Percentiles rank a stretch among this genome's conserved stretches.
Evolutionary conservation across 768 basidiomycete genomes (phyloP).

Genomic region (Trametes sanguinea): DNA sequence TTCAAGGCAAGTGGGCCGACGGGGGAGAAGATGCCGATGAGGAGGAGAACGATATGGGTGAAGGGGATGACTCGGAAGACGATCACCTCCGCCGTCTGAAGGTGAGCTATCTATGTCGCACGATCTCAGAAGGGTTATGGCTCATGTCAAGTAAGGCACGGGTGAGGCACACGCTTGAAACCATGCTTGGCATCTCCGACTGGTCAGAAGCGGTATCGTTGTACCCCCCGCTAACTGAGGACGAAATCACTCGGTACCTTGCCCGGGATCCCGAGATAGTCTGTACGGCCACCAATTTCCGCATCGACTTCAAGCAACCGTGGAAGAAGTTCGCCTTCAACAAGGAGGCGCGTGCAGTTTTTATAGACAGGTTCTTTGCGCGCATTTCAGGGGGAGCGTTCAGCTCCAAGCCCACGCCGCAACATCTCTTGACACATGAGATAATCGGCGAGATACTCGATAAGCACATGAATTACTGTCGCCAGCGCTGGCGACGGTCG

Average conservation of each 20-base stretch:
- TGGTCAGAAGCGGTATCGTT: not conserved
- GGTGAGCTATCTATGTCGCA: not conserved
- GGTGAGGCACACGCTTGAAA: not conserved
- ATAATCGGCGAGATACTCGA: not conserved
- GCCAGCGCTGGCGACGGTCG: not conserved
- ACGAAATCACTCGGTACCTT: not conserved
- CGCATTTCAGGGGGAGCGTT: not conserved
- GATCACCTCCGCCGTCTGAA: not conserved
- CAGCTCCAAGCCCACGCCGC: not conserved
- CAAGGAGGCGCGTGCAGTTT: not conserved
- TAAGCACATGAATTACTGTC: not conserved
- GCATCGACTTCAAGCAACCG: not conserved
- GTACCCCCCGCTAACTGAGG: not conserved
- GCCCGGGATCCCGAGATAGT: not conserved
- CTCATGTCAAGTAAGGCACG: not conserved
- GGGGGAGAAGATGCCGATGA: not conserved
- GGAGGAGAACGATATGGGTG: not conserved
- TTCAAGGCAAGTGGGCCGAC: not conserved
- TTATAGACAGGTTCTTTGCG: not conserved
- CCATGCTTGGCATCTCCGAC: not conserved
- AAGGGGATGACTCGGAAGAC: not conserved
- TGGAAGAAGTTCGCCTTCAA: conserved; percentile 7
- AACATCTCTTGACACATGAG: not conserved
- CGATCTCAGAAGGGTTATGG: not conserved
- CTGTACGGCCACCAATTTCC: not conserved